phyloP scores from a whole-genome alignment of 1,284 basidiomycete species.

The Cryptococcus sp. region DNA sequence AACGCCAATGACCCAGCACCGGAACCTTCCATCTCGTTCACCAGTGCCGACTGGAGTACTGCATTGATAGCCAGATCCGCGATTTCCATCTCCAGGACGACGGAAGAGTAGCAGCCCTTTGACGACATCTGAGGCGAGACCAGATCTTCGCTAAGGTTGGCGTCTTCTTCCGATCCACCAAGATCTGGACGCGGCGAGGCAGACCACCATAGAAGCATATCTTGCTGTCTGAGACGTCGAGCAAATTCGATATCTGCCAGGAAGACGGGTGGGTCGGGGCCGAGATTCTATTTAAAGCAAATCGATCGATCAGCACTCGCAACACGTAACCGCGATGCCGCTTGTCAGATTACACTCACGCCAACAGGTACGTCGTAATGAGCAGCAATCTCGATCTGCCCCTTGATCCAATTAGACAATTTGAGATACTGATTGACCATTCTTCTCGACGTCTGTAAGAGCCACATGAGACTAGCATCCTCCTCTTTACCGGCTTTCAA shows the following conservation, averaged over 20 bases:
- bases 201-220: constrained; percentile 97
- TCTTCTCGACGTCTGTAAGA: constrained; percentile 59
- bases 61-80: constrained; percentile 93
- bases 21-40: constrained; percentile 96
- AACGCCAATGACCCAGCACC: constrained; percentile 86
- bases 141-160: constrained; percentile 72
- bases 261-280: constrained; percentile 82
- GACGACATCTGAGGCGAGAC: constrained; percentile 81
- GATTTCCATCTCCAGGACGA: constrained; percentile 86
- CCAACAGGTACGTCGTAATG: constrained; percentile 93
- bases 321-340: background rate
- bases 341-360: constrained; percentile 25
- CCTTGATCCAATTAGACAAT: constrained; percentile 76
- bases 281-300: constrained; percentile 63
- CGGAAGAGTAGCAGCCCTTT: constrained; percentile 88
- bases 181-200: constrained; percentile 85
- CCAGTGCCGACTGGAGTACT: constrained; percentile 87
- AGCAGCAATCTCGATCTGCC: constrained; percentile 77
- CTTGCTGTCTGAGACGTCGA: constrained; percentile 78
- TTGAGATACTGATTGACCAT: constrained; percentile 83
- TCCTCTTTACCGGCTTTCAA: constrained; percentile 75
- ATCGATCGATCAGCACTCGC: background rate
- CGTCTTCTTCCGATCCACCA: constrained; percentile 89
- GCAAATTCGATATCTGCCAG: constrained; percentile 91
- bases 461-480: constrained; percentile 59